Percentiles rank a stretch among this genome's conserved stretches.
Evolutionary conservation across 2,329 filamentous ascomycete species (phyloP).

Genomic region (Apiospora pterosperma): DNA sequence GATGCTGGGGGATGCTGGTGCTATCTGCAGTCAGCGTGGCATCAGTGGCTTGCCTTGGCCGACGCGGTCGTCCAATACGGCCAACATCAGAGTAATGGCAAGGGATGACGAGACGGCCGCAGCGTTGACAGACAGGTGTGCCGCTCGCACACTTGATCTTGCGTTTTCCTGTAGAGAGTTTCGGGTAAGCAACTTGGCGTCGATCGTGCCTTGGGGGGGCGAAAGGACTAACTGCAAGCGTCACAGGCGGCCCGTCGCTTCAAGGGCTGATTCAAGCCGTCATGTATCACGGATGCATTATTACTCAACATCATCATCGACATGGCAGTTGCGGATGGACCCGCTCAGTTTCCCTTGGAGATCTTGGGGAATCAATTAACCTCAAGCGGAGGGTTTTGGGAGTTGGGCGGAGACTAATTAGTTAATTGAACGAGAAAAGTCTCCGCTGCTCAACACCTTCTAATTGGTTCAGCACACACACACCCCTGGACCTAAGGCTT

Average conservation of each 20-base stretch:
- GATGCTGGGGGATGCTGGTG: neutral
- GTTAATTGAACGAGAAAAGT: neutral
- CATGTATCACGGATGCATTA: neutral
- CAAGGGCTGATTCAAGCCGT: neutral
- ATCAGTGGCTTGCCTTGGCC: neutral
- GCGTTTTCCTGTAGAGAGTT: constrained; percentile 2
- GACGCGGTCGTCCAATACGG: neutral
- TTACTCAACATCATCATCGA: too few species aligned
- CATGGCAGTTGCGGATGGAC: neutral
- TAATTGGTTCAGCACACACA: neutral
- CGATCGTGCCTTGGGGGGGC: neutral
- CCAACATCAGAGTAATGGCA: neutral
- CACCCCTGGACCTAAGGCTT: too few species aligned
- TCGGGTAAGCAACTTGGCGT: neutral
- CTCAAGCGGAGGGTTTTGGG: neutral
- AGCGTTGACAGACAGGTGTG: neutral
- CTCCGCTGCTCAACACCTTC: neutral
- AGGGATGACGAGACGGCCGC: neutral
- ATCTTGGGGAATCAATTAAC: neutral
- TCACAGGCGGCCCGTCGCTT: neutral
- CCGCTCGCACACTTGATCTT: neutral
- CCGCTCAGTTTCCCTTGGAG: neutral
- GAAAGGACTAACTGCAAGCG: neutral
- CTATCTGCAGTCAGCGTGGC: neutral
- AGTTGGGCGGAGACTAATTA: neutral